A percentile compares a stretch with the other conserved stretches of the same genome.
Evolutionary conservation across 345 rosid genomes (phyloP).

Genomic region (Lepidium aucheri): DNA sequence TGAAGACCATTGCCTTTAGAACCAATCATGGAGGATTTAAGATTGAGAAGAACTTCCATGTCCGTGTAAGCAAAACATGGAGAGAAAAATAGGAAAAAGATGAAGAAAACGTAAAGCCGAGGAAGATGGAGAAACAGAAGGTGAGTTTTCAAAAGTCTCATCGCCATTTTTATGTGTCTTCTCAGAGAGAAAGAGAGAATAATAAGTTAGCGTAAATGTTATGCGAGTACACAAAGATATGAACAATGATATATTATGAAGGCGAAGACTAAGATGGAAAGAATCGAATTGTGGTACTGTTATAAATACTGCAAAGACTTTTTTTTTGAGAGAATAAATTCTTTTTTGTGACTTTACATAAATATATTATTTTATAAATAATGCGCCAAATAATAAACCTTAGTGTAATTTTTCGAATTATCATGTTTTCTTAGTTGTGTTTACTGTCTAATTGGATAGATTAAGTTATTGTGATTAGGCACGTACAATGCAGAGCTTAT

Average conservation of each 20-base stretch:
- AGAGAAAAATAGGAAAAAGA: constrained; percentile 16
- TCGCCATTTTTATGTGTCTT: neutral
- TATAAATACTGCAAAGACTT: constrained; percentile 15
- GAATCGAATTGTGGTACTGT: constrained; percentile 36
- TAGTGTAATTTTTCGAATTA: too few species aligned
- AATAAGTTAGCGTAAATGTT: constrained; percentile 23
- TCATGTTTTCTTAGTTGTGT: neutral
- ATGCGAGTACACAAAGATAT: constrained; percentile 20
- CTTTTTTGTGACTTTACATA: constrained; percentile 5
- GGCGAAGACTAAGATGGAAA: constrained; percentile 9
- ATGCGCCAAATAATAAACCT: constrained; percentile 1
- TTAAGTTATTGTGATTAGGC: neutral
- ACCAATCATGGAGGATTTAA: constrained; percentile 60
- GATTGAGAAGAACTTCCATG: constrained; percentile 48
- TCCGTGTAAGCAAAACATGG: constrained; percentile 37
- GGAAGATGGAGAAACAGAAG: constrained; percentile 11
- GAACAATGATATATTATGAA: constrained; percentile 17
- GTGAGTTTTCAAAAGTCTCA: constrained; percentile 19
- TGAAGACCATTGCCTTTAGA: constrained; percentile 44
- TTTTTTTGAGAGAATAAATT: constrained; percentile 11
- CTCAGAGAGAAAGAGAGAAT: neutral
- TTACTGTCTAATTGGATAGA: neutral
- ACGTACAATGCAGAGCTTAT: neutral
- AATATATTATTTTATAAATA: neutral
- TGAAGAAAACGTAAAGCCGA: neutral